These are phyloP conservation scores for Beauveria varroae DNA, from an alignment of 2,329 filamentous ascomycete species.

Conservation along the genomic window DNA sequence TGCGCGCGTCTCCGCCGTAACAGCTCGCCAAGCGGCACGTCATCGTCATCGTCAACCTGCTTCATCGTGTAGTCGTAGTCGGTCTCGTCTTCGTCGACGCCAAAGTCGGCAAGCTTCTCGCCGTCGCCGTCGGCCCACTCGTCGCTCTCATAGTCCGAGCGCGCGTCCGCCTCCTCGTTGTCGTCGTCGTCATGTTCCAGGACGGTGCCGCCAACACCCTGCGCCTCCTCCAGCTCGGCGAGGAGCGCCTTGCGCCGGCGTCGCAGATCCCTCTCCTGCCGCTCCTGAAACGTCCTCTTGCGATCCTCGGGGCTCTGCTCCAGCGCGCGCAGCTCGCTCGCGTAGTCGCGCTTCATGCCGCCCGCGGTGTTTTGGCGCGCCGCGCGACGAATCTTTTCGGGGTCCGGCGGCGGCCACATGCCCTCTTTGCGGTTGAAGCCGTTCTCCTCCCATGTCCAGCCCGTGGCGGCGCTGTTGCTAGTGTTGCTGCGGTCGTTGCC, in stretches of 20 bases:
- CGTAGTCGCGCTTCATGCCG: slow-evolving; percentile 28
- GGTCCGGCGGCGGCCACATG: slow-evolving; percentile 58
- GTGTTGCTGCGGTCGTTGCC: slow-evolving; percentile 21
- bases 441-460: slow-evolving; percentile 65
- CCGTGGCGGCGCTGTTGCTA: slow-evolving; percentile 15
- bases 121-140: slow-evolving; percentile 71
- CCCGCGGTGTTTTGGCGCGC: slow-evolving; percentile 29
- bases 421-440: slow-evolving; percentile 60
- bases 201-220: slow-evolving; percentile 53
- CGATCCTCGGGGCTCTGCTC: slow-evolving; percentile 35
- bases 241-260: slow-evolving; percentile 33
- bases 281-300: slow-evolving; percentile 39
- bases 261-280: slow-evolving; percentile 41
- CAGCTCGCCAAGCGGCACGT: slow-evolving; percentile 47
- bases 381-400: slow-evolving; percentile 47
- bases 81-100: slow-evolving; percentile 70
- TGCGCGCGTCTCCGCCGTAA: slow-evolving; percentile 41
- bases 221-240: slow-evolving; percentile 44
- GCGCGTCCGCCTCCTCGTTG: slow-evolving; percentile 41
- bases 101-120: slow-evolving; percentile 66
- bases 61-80: slow-evolving; percentile 58
- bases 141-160: slow-evolving; percentile 71
- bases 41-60: slow-evolving; percentile 53
- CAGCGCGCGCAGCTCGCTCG: slow-evolving; percentile 25
- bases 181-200: slow-evolving; percentile 36